Conservation (phyloP, 2,329 filamentous ascomycete species). For the Davidsoniella australis region DNA sequence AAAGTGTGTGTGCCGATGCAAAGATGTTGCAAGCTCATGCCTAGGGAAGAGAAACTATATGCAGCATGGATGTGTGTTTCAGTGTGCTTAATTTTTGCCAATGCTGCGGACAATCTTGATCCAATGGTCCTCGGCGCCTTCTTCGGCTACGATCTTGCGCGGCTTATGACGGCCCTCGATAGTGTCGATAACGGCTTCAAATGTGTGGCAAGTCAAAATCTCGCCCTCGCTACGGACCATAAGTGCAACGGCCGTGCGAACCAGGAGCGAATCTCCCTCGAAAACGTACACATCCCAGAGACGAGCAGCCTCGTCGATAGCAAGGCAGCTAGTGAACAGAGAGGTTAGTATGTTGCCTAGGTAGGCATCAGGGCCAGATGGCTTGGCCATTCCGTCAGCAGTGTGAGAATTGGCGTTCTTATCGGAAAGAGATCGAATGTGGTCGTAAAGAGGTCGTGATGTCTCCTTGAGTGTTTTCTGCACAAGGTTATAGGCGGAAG, state of each 20-base stretch:
- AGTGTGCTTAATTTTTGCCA: conserved; percentile 20
- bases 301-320: conserved; percentile 52
- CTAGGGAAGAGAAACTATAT: too few relatives aligned
- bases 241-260: conserved; percentile 54
- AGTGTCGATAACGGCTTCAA: conserved; percentile 27
- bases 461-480: conserved; percentile 50
- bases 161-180: conserved; percentile 20
- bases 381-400: not conserved
- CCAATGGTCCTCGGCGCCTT: conserved; percentile 33
- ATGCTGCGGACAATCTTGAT: conserved; percentile 24
- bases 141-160: conserved; percentile 22
- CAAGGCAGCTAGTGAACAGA: conserved; percentile 45
- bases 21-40: too few relatives aligned
- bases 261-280: conserved; percentile 56
- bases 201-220: conserved; percentile 29
- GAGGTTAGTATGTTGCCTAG: conserved; percentile 43
- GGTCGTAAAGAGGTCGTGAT: conserved; percentile 43
- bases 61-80: not conserved
- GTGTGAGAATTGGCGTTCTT: not conserved
- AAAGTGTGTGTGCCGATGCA: too few relatives aligned
- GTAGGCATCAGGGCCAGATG: conserved; percentile 29
- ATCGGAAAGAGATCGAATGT: conserved; percentile 28
- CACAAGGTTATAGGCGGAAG: conserved; percentile 51
- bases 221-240: conserved; percentile 37
- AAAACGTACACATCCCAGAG: conserved; percentile 74